Percentiles rank a stretch among this genome's conserved stretches.
phyloP scores from a whole-genome alignment of 345 rosid genomes.

The Acer yangbiense region DNA sequence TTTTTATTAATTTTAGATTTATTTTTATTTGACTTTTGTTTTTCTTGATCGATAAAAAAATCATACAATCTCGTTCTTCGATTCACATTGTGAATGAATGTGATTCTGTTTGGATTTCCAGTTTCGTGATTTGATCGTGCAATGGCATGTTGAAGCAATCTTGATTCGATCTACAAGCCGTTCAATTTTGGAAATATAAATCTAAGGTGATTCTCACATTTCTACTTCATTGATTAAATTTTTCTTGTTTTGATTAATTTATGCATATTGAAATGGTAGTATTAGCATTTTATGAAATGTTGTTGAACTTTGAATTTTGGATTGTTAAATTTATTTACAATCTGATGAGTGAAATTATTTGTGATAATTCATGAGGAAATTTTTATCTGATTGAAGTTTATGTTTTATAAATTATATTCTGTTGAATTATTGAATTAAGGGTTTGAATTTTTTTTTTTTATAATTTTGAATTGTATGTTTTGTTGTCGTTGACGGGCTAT shows the following conservation, averaged over 20 bases:
- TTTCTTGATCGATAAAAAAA: not conserved
- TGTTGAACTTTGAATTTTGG: not conserved
- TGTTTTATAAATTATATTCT: not conserved
- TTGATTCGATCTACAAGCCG: not conserved
- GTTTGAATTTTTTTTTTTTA: not conserved
- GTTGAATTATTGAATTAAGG: not conserved
- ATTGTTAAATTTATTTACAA: no score
- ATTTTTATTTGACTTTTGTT: not conserved
- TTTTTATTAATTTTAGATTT: no score
- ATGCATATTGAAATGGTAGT: not conserved
- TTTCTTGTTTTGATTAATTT: not conserved
- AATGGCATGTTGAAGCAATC: slow-evolving; percentile 13
- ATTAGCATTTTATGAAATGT: not conserved
- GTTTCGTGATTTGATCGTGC: not conserved
- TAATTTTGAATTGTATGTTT: not conserved
- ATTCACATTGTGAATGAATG: not conserved
- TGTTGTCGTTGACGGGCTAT: not conserved
- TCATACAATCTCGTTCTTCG: not conserved
- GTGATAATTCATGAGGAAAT: no score
- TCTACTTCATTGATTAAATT: not conserved
- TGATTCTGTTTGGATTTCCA: not conserved
- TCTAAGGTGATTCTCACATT: slow-evolving; percentile 9
- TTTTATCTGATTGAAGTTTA: not conserved
- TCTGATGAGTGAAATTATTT: no score
- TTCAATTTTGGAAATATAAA: slow-evolving; percentile 5